A percentile compares a stretch with the other conserved stretches of the same genome.
Evolutionary conservation across 2,329 filamentous ascomycete species (phyloP).

Genomic region (Neonectria sp.): DNA sequence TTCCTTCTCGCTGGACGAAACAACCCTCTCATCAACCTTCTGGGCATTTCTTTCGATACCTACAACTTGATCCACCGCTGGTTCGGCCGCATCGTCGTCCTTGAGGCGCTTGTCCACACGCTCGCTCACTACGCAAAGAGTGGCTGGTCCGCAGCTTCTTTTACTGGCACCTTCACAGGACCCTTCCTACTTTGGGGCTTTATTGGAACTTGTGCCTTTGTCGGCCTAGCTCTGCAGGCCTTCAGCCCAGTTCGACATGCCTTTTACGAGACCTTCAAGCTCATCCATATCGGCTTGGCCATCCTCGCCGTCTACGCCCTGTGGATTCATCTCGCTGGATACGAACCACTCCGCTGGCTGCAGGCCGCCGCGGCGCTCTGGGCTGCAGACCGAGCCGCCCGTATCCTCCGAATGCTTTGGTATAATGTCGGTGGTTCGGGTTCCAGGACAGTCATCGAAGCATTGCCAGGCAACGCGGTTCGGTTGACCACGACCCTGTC

Average conservation of each 20-base stretch:
- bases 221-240: slow-evolving; percentile 77
- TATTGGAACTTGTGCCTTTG: slow-evolving; percentile 72
- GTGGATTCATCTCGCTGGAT: slow-evolving; percentile 73
- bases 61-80: slow-evolving; percentile 88
- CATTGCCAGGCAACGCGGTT: slow-evolving; percentile 81
- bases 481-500: slow-evolving; percentile 82
- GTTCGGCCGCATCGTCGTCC: slow-evolving; percentile 82
- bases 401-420: slow-evolving; percentile 73
- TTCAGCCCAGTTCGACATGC: slow-evolving; percentile 81
- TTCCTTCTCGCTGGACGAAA: slow-evolving; percentile 83
- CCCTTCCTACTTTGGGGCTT: slow-evolving; percentile 74
- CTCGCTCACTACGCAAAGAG: slow-evolving; percentile 69
- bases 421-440: slow-evolving; percentile 78
- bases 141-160: slow-evolving; percentile 66
- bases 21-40: slow-evolving; percentile 81
- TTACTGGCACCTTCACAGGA: slow-evolving; percentile 50
- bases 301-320: slow-evolving; percentile 73
- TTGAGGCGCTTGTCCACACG: slow-evolving; percentile 78
- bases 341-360: slow-evolving; percentile 63
- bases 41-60: slow-evolving; percentile 84
- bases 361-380: slow-evolving; percentile 77
- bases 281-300: slow-evolving; percentile 78
- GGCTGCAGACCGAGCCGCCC: slow-evolving; percentile 73
- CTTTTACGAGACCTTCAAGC: slow-evolving; percentile 85
- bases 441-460: slow-evolving; percentile 79